These are phyloP conservation scores for Talaromyces albobiverticillius DNA, from an alignment of 2,329 filamentous ascomycete species.

Conservation along the genomic window DNA sequence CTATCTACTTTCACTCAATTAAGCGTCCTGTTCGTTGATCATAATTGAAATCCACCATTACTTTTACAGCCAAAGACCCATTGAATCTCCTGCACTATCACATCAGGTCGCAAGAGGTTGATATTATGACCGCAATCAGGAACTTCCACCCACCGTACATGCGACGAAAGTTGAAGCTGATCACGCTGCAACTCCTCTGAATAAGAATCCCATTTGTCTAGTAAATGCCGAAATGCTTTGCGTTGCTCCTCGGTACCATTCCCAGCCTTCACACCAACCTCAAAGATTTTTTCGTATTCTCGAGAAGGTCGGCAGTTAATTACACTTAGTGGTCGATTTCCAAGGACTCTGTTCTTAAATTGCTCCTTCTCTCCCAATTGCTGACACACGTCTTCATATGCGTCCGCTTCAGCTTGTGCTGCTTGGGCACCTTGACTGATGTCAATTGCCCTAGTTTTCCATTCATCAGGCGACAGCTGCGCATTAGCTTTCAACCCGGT, in stretches of 20 bases:
- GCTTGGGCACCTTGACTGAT: constrained; percentile 23
- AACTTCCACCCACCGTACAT: constrained; percentile 27
- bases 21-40: background rate
- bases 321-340: constrained; percentile 32
- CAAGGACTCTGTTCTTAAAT: constrained; percentile 25
- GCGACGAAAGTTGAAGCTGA: constrained; percentile 32
- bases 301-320: constrained; percentile 31
- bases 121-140: constrained; percentile 39
- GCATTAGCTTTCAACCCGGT: constrained; percentile 30
- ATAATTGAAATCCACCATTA: background rate
- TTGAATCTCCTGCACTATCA: constrained; percentile 33
- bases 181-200: constrained; percentile 29
- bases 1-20: too few relatives aligned
- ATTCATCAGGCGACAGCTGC: constrained; percentile 32
- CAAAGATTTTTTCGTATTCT: constrained; percentile 34
- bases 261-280: constrained; percentile 28
- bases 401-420: constrained; percentile 22
- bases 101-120: constrained; percentile 34
- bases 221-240: constrained; percentile 24
- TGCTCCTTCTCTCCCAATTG: constrained; percentile 31
- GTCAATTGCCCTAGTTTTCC: constrained; percentile 30
- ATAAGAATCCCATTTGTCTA: constrained; percentile 29
- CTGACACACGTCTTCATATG: constrained; percentile 23
- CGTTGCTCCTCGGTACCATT: constrained; percentile 34
- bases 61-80: constrained; percentile 27